These are phyloP conservation scores for Parathielavia hyrcaniae DNA, from an alignment of 495 filamentous ascomycete species.

Conservation along the genomic window DNA sequence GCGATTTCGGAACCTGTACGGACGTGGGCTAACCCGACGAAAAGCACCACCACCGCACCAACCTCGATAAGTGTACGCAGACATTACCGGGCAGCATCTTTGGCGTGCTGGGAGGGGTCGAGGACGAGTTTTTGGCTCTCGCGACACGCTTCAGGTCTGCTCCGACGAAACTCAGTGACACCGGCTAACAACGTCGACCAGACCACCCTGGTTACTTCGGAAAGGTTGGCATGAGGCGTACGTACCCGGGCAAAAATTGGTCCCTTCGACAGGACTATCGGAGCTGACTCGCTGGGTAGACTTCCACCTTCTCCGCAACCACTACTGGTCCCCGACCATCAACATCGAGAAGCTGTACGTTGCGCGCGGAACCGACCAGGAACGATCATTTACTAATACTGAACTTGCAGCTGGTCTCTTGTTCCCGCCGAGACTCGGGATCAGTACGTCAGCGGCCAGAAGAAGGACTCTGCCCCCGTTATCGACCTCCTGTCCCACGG, in stretches of 20 bases:
- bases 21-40: slow-evolving; percentile 25
- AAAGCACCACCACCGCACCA: slow-evolving; percentile 37
- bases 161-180: slow-evolving; percentile 1
- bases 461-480: slow-evolving; percentile 33
- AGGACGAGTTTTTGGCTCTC: neutral
- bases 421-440: slow-evolving; percentile 33
- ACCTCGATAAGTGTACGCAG: slow-evolving; percentile 36
- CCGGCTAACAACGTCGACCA: slow-evolving; percentile 23
- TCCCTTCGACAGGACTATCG: neutral
- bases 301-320: slow-evolving; percentile 35
- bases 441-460: slow-evolving; percentile 31
- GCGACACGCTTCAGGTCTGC: slow-evolving; percentile 10
- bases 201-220: slow-evolving; percentile 39
- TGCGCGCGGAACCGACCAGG: neutral
- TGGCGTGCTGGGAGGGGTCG: neutral
- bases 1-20: slow-evolving; percentile 5
- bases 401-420: slow-evolving; percentile 32
- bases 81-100: slow-evolving; percentile 7
- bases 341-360: slow-evolving; percentile 37
- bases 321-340: slow-evolving; percentile 33
- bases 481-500: slow-evolving; percentile 36
- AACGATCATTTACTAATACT: neutral
- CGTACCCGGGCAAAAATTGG: slow-evolving; percentile 4
- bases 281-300: slow-evolving; percentile 15
- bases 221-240: slow-evolving; percentile 37